Conservation (phyloP, 2,329 filamentous ascomycete genomes). For the Aspergillus fumigatiaffinis region DNA sequence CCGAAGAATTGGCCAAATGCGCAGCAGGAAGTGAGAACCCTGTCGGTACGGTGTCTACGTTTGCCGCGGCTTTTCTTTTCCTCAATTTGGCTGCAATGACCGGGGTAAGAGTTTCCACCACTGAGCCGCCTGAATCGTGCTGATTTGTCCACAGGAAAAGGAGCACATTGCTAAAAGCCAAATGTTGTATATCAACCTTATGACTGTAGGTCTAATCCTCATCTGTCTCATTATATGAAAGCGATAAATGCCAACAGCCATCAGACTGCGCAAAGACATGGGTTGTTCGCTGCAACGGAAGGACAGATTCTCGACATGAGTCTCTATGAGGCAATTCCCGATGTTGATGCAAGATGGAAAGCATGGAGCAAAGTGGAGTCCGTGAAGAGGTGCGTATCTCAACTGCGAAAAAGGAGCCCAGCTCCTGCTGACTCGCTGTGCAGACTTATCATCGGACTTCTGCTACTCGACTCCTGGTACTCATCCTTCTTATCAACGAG, state of each 20-base stretch:
- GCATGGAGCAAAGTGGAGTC: constrained; percentile 53
- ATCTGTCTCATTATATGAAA: not conserved
- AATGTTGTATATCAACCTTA: constrained; percentile 49
- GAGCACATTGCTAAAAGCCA: constrained; percentile 46
- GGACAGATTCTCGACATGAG: constrained; percentile 38
- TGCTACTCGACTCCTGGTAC: constrained; percentile 48
- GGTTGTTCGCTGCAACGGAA: constrained; percentile 48
- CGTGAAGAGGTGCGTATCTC: constrained; percentile 39
- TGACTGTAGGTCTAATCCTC: constrained; percentile 30
- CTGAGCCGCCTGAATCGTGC: not conserved
- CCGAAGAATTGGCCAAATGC: constrained; percentile 41
- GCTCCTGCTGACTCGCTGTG: constrained; percentile 4
- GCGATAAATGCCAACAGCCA: not conserved
- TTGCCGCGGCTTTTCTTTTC: constrained; percentile 47
- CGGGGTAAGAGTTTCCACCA: constrained; percentile 27
- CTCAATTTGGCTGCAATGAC: constrained; percentile 49
- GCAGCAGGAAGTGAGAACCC: constrained; percentile 38
- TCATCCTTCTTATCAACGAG: constrained; percentile 46
- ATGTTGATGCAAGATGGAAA: constrained; percentile 48
- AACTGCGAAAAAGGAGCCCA: not conserved
- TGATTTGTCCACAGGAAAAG: constrained; percentile 32
- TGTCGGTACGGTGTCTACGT: constrained; percentile 43
- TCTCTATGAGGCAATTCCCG: constrained; percentile 41
- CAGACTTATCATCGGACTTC: constrained; percentile 44
- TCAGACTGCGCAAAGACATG: constrained; percentile 46